phyloP scores from a whole-genome alignment of 345 rosid genomes.

The Cardamine chenopodiifolia region DNA sequence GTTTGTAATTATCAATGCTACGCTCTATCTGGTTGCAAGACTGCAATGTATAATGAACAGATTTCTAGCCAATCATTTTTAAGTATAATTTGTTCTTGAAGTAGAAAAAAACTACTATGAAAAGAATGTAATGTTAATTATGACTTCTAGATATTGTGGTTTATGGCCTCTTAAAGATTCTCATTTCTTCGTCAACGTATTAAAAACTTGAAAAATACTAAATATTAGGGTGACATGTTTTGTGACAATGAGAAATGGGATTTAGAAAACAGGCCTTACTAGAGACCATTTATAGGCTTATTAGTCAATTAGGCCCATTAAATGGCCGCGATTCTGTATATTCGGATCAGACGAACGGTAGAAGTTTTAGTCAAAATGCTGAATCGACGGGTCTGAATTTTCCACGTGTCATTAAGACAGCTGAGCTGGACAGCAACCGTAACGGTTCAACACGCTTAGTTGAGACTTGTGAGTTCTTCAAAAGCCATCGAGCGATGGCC shows the following conservation, averaged over 20 bases:
- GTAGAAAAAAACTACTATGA: background rate
- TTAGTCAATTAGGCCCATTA: background rate
- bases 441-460: conserved; percentile 19
- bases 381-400: conserved; percentile 12
- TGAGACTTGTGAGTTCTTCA: conserved; percentile 17
- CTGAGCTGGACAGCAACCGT: background rate
- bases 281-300: background rate
- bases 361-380: background rate
- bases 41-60: background rate
- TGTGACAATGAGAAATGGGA: background rate
- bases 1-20: background rate
- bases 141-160: background rate
- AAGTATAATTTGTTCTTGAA: background rate
- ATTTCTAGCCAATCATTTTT: background rate
- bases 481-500: conserved; percentile 11
- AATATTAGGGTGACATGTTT: background rate
- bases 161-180: too few relatives aligned
- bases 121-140: background rate
- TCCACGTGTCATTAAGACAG: conserved; percentile 24
- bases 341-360: background rate
- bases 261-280: background rate
- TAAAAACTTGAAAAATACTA: background rate
- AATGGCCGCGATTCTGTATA: background rate
- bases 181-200: background rate
- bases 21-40: background rate